Evolutionary conservation across 2,329 filamentous ascomycete genomes (phyloP), one percentile per base, ranked within the genome.

Genomic region (Calonectria naviculata): DNA sequence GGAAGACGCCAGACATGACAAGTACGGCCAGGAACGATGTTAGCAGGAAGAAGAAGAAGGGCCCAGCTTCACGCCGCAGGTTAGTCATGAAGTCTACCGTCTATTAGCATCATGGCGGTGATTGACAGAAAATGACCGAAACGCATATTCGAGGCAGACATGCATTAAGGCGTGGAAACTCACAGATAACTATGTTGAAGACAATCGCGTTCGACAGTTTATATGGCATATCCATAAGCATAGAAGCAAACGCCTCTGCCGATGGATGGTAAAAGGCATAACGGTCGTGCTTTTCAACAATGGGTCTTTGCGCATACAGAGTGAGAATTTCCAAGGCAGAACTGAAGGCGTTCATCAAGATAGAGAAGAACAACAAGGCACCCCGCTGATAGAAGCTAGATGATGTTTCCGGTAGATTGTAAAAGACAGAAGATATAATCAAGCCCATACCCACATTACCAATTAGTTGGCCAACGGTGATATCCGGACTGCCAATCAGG

Each of bases 181-280:
- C 38, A 58, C 52, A 58, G 15, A 58, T 38, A 9, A 58, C n/a
- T 24, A 95, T 64, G 80, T 97, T 97, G 87, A 97, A 97, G 5
- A 90, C 83, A 74, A 97, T 88, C 1, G 90, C 84, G 76, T 95
- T 95, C 24, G 83, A 41, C 9, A 97, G 83, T 75, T 83, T 97
- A 83, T 94, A 94, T 0, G 95, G 95, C 83, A 97, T 84, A 77
- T 98, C 95, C 72, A 90, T 93, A 29, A 98, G 83, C 93, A 97
- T 97, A n/a, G 94, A 97, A 0, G 94, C 91, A 71, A 94, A 88
- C 17, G 95, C 94, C 86, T 98, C 95, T n/a, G 95, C 93, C 10
- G 93, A 95, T 0, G 95, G 95, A 78, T 97, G 95, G 78, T 98
- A 97, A 24, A 98, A 88, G 24, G 95, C 95, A 80, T 97, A 98